Evolutionary conservation across 192 early-diverging fungal species (phyloP).

Genomic region (Chytriomyces hyalinus): DNA sequence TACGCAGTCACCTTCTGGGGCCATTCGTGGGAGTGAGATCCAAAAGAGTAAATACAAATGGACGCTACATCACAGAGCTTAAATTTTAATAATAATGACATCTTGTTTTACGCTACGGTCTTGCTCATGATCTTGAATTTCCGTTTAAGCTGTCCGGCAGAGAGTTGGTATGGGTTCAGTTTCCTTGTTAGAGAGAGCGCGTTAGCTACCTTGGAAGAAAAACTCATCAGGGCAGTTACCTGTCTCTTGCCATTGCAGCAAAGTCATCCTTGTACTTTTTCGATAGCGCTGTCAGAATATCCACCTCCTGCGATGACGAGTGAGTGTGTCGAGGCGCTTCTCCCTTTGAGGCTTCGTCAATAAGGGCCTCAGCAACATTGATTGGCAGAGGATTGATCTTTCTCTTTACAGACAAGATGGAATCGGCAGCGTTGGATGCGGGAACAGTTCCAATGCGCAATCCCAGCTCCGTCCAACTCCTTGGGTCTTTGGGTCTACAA

Average conservation of each 20-base stretch:
- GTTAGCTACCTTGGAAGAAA: no score
- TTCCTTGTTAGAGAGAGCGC: no score
- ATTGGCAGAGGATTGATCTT: not conserved
- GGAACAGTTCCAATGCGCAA: not conserved
- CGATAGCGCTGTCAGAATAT: slow-evolving; percentile 42
- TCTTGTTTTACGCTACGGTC: no score
- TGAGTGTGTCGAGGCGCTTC: slow-evolving; percentile 22
- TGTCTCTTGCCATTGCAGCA: slow-evolving; percentile 54
- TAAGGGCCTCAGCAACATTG: slow-evolving; percentile 34
- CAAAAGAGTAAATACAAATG: no score
- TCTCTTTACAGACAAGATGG: not conserved
- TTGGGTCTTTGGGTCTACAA: slow-evolving; percentile 26
- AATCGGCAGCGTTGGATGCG: not conserved
- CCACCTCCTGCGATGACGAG: slow-evolving; percentile 48
- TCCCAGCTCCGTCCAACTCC: slow-evolving; percentile 21
- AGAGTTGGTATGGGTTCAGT: slow-evolving; percentile 57
- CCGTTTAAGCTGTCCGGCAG: slow-evolving; percentile 53
- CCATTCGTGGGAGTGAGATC: not conserved
- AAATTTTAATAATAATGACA: no score
- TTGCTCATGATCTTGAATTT: slow-evolving; percentile 37
- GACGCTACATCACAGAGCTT: no score
- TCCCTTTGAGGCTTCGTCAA: slow-evolving; percentile 28
- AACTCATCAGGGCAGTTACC: slow-evolving; percentile 4
- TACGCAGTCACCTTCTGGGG: slow-evolving; percentile 13
- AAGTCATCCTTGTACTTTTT: slow-evolving; percentile 54